phyloP scores from a whole-genome alignment of 1,139 yeast species.

The Yamadazyma atmosphaerica region DNA sequence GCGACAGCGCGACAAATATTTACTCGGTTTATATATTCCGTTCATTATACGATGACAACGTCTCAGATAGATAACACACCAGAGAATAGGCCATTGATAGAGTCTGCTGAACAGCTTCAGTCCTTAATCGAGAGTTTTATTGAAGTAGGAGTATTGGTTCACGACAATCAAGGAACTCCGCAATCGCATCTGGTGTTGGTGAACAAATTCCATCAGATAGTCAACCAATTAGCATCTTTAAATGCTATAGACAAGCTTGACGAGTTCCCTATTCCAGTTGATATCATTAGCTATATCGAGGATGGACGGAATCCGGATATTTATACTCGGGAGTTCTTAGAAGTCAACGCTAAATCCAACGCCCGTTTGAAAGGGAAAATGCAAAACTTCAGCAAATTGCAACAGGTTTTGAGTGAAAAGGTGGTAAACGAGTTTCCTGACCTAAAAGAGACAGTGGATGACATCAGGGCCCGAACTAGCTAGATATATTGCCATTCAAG shows the following conservation, averaged over 20 bases:
- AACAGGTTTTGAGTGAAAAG: conserved; percentile 68
- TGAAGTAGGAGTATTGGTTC: conserved; percentile 87
- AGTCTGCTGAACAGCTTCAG: conserved; percentile 61
- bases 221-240: conserved; percentile 37
- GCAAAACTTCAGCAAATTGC: conserved; percentile 55
- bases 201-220: conserved; percentile 42
- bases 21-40: neutral
- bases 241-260: conserved; percentile 33
- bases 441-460: conserved; percentile 42
- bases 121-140: conserved; percentile 80
- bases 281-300: conserved; percentile 81
- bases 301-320: conserved; percentile 97
- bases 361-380: conserved; percentile 86
- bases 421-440: conserved; percentile 79
- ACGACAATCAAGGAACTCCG: conserved; percentile 85
- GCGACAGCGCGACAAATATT: neutral
- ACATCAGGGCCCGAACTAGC: conserved; percentile 29
- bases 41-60: conserved; percentile 33
- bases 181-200: conserved; percentile 47
- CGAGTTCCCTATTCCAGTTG: conserved; percentile 64
- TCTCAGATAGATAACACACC: conserved; percentile 25
- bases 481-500: neutral
- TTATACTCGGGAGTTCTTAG: conserved; percentile 93
- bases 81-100: conserved; percentile 45
- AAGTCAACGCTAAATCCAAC: conserved; percentile 83